phyloP scores from a whole-genome alignment of 2,329 filamentous ascomycete species.

The Teratosphaeria epicoccoides region DNA sequence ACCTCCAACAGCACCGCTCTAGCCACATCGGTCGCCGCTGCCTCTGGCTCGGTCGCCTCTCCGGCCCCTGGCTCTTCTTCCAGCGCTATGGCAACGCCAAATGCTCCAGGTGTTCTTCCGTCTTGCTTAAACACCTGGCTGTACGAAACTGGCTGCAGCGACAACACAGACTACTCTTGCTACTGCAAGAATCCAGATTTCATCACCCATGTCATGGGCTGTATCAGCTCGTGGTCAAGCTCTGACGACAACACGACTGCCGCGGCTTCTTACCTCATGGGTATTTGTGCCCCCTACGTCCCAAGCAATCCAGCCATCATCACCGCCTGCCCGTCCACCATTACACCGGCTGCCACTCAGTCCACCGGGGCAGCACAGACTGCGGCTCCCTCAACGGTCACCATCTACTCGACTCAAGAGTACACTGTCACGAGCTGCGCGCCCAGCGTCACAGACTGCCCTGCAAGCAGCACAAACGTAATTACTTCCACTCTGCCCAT shows the following conservation, averaged over 20 bases:
- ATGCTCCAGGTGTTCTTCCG: constrained; percentile 63
- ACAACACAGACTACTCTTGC: constrained; percentile 74
- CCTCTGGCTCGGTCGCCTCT: neutral
- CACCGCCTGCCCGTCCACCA: constrained; percentile 56
- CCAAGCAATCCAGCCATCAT: constrained; percentile 73
- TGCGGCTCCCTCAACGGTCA: constrained; percentile 15
- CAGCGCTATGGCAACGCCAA: constrained; percentile 12
- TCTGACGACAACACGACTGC: constrained; percentile 54
- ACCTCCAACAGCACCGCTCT: neutral
- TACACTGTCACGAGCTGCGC: constrained; percentile 35
- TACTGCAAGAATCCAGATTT: constrained; percentile 75
- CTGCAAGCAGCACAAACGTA: constrained; percentile 23
- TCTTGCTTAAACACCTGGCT: constrained; percentile 90
- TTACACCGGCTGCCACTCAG: constrained; percentile 35
- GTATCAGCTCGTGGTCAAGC: constrained; percentile 66
- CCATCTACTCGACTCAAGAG: constrained; percentile 32
- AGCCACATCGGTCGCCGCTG: constrained; percentile 1
- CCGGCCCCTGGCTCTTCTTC: neutral
- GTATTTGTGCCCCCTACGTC: constrained; percentile 72
- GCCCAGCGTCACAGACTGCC: constrained; percentile 27
- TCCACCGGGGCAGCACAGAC: neutral
- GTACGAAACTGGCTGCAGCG: constrained; percentile 59
- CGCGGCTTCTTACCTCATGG: constrained; percentile 71
- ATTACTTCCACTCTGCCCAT: constrained; percentile 29
- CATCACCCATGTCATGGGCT: constrained; percentile 68